phyloP scores from a whole-genome alignment of 164 flowering plant species.

The Nymphaea colorata region DNA sequence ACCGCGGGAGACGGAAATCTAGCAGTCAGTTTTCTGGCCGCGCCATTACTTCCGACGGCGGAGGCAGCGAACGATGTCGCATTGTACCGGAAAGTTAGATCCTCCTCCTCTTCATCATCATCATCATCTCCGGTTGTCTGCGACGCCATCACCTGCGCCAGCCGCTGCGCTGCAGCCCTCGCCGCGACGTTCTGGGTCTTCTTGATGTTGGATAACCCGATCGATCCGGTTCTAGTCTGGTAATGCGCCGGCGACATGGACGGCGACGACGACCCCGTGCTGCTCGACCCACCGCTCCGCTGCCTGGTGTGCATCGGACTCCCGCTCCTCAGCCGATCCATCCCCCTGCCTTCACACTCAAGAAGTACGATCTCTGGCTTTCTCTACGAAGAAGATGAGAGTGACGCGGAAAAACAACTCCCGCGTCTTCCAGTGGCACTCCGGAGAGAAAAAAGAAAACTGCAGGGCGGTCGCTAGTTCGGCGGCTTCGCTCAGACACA shows the following conservation, averaged over 20 bases:
- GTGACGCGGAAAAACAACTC: neutral
- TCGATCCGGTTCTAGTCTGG: constrained; percentile 17
- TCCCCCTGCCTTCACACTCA: neutral
- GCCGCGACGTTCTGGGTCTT: constrained; percentile 89
- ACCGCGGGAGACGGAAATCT: constrained; percentile 98
- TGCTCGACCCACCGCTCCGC: constrained; percentile 61
- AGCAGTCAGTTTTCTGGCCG: constrained; percentile 10
- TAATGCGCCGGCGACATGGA: constrained; percentile 63
- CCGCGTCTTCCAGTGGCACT: neutral
- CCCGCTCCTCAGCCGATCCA: constrained; percentile 70
- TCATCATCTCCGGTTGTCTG: constrained; percentile 47
- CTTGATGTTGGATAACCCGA: constrained; percentile 50
- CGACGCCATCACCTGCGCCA: constrained; percentile 91
- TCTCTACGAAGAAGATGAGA: neutral
- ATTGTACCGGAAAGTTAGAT: constrained; percentile 48
- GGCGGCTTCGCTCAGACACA: neutral
- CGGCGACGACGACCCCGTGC: constrained; percentile 82
- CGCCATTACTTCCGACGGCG: neutral
- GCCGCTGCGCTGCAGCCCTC: constrained; percentile 84
- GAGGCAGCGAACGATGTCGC: constrained; percentile 1
- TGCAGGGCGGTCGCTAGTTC: neutral
- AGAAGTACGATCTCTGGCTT: neutral
- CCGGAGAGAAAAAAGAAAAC: neutral
- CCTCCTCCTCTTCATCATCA: constrained; percentile 36
- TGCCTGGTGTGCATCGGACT: constrained; percentile 81